These are phyloP conservation scores for Pichia scutulata DNA, from an alignment of 805 yeast species.

Conservation along the genomic window DNA sequence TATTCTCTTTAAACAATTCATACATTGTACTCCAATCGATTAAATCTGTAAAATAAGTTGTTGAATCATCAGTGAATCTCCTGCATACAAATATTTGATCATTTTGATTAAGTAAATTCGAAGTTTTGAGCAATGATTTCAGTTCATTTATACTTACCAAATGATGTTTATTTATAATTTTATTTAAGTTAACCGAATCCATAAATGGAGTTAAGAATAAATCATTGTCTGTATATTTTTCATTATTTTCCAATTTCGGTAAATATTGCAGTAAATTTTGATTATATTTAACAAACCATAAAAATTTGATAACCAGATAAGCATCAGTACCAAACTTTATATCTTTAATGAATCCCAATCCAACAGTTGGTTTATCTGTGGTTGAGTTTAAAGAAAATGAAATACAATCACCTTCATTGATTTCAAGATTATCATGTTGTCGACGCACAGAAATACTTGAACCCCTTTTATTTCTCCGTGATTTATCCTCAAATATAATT, in stretches of 20 bases:
- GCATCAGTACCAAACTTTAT: constrained; percentile 43
- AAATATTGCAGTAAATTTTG: constrained; percentile 26
- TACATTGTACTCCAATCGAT: constrained; percentile 34
- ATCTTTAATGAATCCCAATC: constrained; percentile 42
- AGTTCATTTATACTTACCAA: constrained; percentile 33
- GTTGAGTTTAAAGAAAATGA: constrained; percentile 21
- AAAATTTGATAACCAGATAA: constrained; percentile 40
- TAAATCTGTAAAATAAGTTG: constrained; percentile 27
- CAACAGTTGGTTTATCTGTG: constrained; percentile 11
- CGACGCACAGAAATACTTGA: constrained; percentile 30
- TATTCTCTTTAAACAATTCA: constrained; percentile 20
- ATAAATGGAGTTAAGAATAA: constrained; percentile 46
- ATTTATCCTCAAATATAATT: constrained; percentile 13
- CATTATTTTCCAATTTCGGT: constrained; percentile 19
- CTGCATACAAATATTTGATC: constrained; percentile 32
- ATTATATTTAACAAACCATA: constrained; percentile 37
- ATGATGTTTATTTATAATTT: constrained; percentile 37
- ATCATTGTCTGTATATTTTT: constrained; percentile 33
- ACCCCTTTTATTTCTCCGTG: constrained; percentile 19
- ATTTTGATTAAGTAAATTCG: constrained; percentile 5
- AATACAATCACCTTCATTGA: constrained; percentile 48
- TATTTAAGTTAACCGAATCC: constrained; percentile 35
- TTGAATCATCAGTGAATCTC: constrained; percentile 34
- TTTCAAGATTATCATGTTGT: constrained; percentile 38
- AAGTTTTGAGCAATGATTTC: neutral